phyloP scores from a whole-genome alignment of 2,329 filamentous ascomycete species.

The Alternaria novae-zelandiae region DNA sequence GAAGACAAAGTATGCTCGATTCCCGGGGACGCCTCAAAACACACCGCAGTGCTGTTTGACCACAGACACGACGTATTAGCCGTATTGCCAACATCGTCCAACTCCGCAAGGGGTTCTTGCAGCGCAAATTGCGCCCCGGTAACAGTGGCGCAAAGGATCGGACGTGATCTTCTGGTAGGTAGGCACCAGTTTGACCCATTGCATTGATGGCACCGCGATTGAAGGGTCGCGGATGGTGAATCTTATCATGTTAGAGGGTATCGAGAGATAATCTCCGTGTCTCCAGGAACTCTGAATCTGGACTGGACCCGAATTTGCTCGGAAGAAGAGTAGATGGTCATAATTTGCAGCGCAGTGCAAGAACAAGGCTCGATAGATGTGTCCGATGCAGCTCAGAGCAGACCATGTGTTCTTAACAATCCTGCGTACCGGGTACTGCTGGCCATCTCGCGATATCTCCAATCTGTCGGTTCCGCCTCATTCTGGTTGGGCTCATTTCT shows the following conservation, averaged over 20 bases:
- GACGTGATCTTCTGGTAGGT: background rate
- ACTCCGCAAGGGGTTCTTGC: background rate
- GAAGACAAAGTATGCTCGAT: background rate
- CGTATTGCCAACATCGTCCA: background rate
- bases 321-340: background rate
- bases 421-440: conserved; percentile 2
- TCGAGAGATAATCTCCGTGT: conserved; percentile 10
- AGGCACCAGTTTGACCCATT: conserved; percentile 3
- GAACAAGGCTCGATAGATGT: background rate
- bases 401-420: conserved; percentile 9
- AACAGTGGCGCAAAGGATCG: background rate
- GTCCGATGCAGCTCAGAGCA: conserved; percentile 7
- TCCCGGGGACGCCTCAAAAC: background rate
- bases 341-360: background rate
- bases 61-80: background rate
- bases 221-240: conserved; percentile 5
- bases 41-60: background rate
- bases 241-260: conserved; percentile 4
- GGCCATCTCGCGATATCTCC: background rate
- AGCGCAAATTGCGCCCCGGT: background rate
- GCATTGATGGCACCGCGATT: background rate
- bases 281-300: background rate
- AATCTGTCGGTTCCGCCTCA: conserved; percentile 12
- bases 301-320: background rate
- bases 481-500: conserved; percentile 8